phyloP scores from a whole-genome alignment of 2,329 filamentous ascomycete genomes.

The Scorias spongiosa region DNA sequence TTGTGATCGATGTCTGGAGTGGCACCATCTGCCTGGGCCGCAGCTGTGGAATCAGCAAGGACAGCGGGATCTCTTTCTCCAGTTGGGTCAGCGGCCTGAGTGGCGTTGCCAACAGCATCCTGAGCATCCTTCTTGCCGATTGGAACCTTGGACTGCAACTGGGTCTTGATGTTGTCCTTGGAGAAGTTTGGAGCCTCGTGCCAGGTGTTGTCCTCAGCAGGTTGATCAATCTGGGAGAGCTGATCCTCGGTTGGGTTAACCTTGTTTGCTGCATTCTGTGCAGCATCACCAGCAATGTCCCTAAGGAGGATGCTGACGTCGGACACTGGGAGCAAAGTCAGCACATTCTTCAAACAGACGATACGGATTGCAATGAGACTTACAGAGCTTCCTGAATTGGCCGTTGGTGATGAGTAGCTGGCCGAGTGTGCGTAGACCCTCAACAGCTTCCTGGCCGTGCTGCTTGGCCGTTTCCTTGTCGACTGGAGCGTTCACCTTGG shows the following conservation, averaged over 20 bases:
- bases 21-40: slow-evolving; percentile 30
- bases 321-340: slow-evolving; percentile 34
- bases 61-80: slow-evolving; percentile 40
- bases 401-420: slow-evolving; percentile 88
- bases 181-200: slow-evolving; percentile 70
- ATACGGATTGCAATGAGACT: slow-evolving; percentile 22
- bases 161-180: slow-evolving; percentile 51
- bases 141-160: slow-evolving; percentile 45
- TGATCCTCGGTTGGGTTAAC: slow-evolving; percentile 67
- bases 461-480: slow-evolving; percentile 64
- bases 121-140: slow-evolving; percentile 43
- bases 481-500: slow-evolving; percentile 49
- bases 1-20: slow-evolving; percentile 37
- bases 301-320: slow-evolving; percentile 70
- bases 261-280: slow-evolving; percentile 57
- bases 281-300: slow-evolving; percentile 84
- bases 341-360: neutral
- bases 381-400: slow-evolving; percentile 81
- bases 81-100: slow-evolving; percentile 39
- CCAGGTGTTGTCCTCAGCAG: slow-evolving; percentile 86
- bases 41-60: slow-evolving; percentile 36
- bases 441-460: slow-evolving; percentile 67
- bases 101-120: slow-evolving; percentile 43
- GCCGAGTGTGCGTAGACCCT: slow-evolving; percentile 76
- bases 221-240: slow-evolving; percentile 60